phyloP scores from a whole-genome alignment of 169 alveolate genomes.

The Plasmodium fragile region DNA sequence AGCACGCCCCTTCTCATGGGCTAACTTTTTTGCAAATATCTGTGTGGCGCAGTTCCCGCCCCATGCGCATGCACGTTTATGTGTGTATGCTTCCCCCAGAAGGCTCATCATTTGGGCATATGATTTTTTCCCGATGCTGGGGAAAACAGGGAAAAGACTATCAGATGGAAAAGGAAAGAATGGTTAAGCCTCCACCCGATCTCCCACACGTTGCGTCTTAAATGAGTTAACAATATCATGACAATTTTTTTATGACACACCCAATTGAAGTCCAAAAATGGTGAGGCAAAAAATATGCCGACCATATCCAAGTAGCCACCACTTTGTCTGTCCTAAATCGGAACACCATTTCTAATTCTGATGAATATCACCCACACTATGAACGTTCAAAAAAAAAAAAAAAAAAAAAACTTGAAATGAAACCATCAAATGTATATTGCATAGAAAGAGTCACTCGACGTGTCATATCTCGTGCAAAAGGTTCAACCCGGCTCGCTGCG shows the following conservation, averaged over 20 bases:
- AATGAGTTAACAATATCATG: background rate
- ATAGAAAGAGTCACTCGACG: background rate
- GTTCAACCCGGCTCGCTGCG: background rate
- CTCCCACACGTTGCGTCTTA: background rate
- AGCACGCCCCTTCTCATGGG: background rate
- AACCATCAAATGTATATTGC: background rate
- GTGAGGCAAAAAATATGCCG: background rate
- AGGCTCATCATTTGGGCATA: background rate
- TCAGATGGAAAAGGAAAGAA: background rate
- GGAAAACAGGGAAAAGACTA: background rate
- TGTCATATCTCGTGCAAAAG: background rate
- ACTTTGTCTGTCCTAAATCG: background rate
- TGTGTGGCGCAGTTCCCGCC: background rate
- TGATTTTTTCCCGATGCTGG: background rate
- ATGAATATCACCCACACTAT: background rate
- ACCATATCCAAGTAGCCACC: background rate
- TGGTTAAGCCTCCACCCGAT: background rate
- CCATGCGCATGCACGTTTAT: background rate
- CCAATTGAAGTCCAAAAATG: background rate
- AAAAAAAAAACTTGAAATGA: background rate
- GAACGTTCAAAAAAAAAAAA: background rate
- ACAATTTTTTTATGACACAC: background rate
- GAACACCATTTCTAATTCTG: background rate
- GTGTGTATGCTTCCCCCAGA: background rate
- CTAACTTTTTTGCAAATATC: background rate